Conservation (phyloP, 768 basidiomycete genomes). For the Ephemerocybe angulata region DNA sequence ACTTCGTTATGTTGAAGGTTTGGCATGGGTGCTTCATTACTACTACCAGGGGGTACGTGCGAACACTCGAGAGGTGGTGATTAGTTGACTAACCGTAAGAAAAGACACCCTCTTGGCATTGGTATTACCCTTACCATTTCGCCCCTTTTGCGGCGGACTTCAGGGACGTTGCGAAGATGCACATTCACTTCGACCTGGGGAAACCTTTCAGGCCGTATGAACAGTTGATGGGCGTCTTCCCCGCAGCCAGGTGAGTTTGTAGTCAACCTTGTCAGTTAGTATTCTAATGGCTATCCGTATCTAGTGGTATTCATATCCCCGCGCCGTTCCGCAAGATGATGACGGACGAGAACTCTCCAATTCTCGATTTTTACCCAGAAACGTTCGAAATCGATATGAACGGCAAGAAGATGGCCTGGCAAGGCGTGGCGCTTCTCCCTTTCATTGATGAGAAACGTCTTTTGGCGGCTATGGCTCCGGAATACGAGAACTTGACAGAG, state of each 20-base stretch:
- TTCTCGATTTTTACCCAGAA: constrained; percentile 91
- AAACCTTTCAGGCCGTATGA: constrained; percentile 96
- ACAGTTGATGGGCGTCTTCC: constrained; percentile 98
- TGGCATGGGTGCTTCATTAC: constrained; percentile 94
- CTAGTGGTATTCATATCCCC: constrained; percentile 86
- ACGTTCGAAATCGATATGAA: constrained; percentile 99
- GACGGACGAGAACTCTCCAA: constrained; percentile 82
- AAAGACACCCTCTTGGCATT: constrained; percentile 92
- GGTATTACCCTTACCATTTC: constrained; percentile 99
- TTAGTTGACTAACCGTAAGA: constrained; percentile 11
- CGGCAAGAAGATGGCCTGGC: constrained; percentile 99
- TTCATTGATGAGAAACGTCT: constrained; percentile 89
- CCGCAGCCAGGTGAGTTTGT: constrained; percentile 71
- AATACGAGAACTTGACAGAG: constrained; percentile 66
- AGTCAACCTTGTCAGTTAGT: too few species aligned
- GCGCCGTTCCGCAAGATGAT: constrained; percentile 82
- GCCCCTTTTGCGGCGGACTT: constrained; percentile 98
- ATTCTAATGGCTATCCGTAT: too few species aligned
- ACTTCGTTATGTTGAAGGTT: constrained; percentile 84
- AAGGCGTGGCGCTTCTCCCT: constrained; percentile 93
- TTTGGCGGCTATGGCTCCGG: constrained; percentile 74
- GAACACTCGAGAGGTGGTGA: neutral
- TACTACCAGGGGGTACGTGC: constrained; percentile 93
- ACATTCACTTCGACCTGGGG: constrained; percentile 75
- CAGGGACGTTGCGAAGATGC: constrained; percentile 68